Percentiles rank a stretch among this genome's conserved stretches.
These are phyloP conservation scores for Scheffersomyces coipomensis DNA, from an alignment of 805 yeast species.

Conservation along the genomic window DNA sequence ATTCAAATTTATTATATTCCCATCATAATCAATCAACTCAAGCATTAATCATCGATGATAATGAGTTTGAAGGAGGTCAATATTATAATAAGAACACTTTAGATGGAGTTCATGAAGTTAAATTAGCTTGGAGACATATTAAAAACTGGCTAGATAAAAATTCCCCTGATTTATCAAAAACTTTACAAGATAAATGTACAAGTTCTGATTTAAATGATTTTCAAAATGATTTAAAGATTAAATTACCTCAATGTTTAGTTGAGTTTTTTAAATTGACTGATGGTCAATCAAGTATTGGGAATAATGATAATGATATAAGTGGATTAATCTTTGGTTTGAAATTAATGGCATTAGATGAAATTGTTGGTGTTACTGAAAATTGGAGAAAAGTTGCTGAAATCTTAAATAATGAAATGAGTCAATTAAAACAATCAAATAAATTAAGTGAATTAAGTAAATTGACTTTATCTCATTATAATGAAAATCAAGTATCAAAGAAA, in stretches of 20 bases:
- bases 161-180: conserved; percentile 78
- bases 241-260: conserved; percentile 76
- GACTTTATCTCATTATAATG: conserved; percentile 15
- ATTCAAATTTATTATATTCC: conserved; percentile 25
- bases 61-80: conserved; percentile 24
- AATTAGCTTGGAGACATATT: conserved; percentile 86
- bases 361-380: conserved; percentile 74
- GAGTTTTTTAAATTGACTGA: conserved; percentile 83
- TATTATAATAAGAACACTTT: conserved; percentile 28
- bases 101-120: conserved; percentile 72
- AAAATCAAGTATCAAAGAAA: conserved; percentile 10
- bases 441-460: conserved; percentile 20
- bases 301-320: conserved; percentile 61
- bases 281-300: conserved; percentile 74
- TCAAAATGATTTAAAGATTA: conserved; percentile 74
- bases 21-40: conserved; percentile 25
- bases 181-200: conserved; percentile 78
- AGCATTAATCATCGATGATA: conserved; percentile 11
- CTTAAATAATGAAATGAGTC: conserved; percentile 22
- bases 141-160: conserved; percentile 78
- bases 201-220: conserved; percentile 75
- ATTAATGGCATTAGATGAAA: conserved; percentile 75
- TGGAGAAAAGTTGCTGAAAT: conserved; percentile 76
- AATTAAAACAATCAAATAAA: conserved; percentile 15
- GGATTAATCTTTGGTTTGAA: conserved; percentile 82